These are phyloP conservation scores for Theileria orientalis DNA, from an alignment of 169 alveolate species.

Conservation along the genomic window DNA sequence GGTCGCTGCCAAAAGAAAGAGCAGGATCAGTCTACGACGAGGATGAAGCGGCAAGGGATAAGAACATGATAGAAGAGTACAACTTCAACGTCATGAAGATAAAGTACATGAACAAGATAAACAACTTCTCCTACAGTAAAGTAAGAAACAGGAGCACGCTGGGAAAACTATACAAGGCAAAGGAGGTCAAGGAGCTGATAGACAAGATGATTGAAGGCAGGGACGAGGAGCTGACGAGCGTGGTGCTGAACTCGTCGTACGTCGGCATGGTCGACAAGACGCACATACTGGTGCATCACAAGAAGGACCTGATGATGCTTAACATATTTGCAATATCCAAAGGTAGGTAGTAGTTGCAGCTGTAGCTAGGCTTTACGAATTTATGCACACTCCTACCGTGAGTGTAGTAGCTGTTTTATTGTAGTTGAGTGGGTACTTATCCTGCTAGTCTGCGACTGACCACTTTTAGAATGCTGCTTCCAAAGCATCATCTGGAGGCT, in stretches of 20 bases:
- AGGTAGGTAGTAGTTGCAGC: too few relatives aligned
- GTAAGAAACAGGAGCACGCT: not conserved
- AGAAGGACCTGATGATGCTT: constrained; percentile 61
- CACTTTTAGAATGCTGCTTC: constrained; percentile 59
- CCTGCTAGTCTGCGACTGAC: too few relatives aligned
- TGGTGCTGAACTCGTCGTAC: constrained; percentile 63
- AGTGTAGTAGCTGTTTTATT: too few relatives aligned
- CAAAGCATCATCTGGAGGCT: constrained; percentile 74
- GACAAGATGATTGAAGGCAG: constrained; percentile 18
- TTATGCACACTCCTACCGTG: too few relatives aligned
- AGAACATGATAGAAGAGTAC: not conserved
- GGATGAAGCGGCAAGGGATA: not conserved
- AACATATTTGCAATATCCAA: constrained; percentile 52
- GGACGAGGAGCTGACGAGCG: constrained; percentile 61
- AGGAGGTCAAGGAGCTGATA: constrained; percentile 27
- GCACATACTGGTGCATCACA: constrained; percentile 71
- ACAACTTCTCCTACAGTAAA: not conserved
- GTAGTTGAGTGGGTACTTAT: too few relatives aligned
- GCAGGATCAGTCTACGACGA: too few relatives aligned
- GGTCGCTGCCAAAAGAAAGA: not conserved
- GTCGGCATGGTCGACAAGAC: constrained; percentile 74
- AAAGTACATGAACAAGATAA: not conserved
- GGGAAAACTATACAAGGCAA: constrained; percentile 36
- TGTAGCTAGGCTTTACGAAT: too few relatives aligned
- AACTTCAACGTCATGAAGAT: not conserved